These are phyloP conservation scores for Ophiocordyceps camponoti-leonardi DNA, from an alignment of 2,329 filamentous ascomycete genomes.

Conservation along the genomic window DNA sequence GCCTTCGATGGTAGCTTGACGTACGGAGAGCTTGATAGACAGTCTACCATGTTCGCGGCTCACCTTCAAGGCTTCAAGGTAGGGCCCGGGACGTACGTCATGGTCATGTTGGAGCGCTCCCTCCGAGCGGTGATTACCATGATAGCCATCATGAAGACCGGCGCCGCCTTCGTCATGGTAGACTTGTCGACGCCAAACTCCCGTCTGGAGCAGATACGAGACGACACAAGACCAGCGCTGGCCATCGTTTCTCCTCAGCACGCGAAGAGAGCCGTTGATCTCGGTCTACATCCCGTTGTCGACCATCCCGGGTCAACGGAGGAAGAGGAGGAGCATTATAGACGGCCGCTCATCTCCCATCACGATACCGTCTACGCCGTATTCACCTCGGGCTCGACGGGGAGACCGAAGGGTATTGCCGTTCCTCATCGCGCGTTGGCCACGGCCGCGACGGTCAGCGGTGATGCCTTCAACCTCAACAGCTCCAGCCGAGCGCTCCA, in stretches of 20 bases:
- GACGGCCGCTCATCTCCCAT: neutral
- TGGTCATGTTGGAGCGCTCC: neutral
- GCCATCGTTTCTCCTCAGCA: constrained; percentile 1
- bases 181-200: constrained; percentile 6
- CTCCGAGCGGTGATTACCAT: constrained; percentile 5
- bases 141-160: constrained; percentile 13
- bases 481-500: constrained; percentile 1
- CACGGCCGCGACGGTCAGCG: constrained; percentile 1
- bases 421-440: constrained; percentile 2
- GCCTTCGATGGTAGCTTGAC: constrained; percentile 1
- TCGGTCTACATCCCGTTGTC: neutral
- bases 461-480: neutral
- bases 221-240: constrained; percentile 1
- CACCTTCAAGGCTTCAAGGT: constrained; percentile 1
- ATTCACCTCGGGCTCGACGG: constrained; percentile 35
- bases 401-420: constrained; percentile 23
- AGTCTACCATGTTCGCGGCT: constrained; percentile 1
- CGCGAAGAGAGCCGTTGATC: neutral
- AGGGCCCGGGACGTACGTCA: neutral
- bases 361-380: constrained; percentile 16
- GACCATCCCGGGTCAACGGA: neutral
- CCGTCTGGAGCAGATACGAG: constrained; percentile 2
- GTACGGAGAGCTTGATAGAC: constrained; percentile 2
- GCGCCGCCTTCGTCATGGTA: constrained; percentile 13
- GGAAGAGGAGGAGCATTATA: neutral